Evolutionary conservation across 495 filamentous ascomycete genomes (phyloP).

Genomic region (Niebla homalea): DNA sequence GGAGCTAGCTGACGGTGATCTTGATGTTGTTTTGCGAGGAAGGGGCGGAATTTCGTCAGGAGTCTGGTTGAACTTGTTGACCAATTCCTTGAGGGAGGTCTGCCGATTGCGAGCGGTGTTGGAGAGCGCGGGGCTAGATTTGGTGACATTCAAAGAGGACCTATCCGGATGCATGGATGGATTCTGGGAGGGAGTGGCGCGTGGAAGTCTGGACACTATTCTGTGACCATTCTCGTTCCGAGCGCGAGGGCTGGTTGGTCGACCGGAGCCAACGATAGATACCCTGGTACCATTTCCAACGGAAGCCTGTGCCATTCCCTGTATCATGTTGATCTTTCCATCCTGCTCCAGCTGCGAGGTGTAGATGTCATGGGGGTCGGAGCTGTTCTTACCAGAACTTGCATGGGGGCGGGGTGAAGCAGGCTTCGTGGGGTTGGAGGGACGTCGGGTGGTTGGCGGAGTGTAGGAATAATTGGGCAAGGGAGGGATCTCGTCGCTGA

Average conservation of each 20-base stretch:
- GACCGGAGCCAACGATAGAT: conserved; percentile 15
- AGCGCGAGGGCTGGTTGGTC: conserved; percentile 6
- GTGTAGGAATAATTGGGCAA: conserved; percentile 15
- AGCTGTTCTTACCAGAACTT: conserved; percentile 23
- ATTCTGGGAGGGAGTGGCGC: conserved; percentile 17
- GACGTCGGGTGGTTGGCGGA: conserved; percentile 15
- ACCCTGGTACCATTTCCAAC: conserved; percentile 18
- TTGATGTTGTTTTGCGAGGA: conserved; percentile 25
- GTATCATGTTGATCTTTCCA: conserved; percentile 13
- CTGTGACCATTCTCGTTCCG: conserved; percentile 4
- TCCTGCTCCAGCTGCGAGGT: conserved; percentile 24
- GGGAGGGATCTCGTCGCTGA: conserved; percentile 5
- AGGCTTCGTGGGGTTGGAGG: conserved; percentile 19
- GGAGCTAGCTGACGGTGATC: conserved; percentile 15
- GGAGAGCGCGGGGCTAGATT: conserved; percentile 16
- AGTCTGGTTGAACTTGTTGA: conserved; percentile 48
- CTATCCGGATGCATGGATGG: conserved; percentile 28
- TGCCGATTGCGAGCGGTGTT: conserved; percentile 26
- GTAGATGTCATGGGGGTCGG: conserved; percentile 44
- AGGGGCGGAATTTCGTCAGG: conserved; percentile 40
- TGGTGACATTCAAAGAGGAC: conserved; percentile 14
- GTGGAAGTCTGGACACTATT: conserved; percentile 15
- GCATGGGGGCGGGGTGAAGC: conserved; percentile 7
- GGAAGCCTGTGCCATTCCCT: conserved; percentile 17
- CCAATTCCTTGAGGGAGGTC: conserved; percentile 46